phyloP scores from a whole-genome alignment of 768 basidiomycete genomes.

The Lactarius vividus region DNA sequence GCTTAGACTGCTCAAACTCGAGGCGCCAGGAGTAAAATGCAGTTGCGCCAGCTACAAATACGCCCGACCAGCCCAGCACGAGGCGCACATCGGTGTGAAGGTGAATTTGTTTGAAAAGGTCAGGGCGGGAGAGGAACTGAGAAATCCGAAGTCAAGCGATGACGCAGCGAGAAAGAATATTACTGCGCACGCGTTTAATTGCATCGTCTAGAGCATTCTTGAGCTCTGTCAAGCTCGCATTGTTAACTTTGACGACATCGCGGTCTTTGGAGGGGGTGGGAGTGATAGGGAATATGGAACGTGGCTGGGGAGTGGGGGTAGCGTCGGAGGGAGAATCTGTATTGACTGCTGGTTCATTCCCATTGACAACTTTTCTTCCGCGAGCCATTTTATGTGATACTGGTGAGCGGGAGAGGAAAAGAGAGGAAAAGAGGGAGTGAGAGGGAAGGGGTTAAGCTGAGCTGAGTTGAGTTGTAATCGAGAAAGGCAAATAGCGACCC shows the following conservation, averaged over 20 bases:
- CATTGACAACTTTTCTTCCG: slow-evolving; percentile 27
- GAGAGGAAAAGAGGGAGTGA: slow-evolving; percentile 5
- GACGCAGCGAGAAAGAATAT: background rate
- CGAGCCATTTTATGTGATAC: slow-evolving; percentile 21
- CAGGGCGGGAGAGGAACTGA: slow-evolving; percentile 79
- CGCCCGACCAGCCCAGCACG: slow-evolving; percentile 81
- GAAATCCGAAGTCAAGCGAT: background rate
- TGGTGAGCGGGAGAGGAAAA: background rate
- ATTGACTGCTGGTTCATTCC: slow-evolving; percentile 1
- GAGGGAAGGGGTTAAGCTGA: background rate
- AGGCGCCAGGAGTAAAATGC: slow-evolving; percentile 83
- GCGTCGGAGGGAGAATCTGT: slow-evolving; percentile 20
- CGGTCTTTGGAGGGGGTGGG: slow-evolving; percentile 30
- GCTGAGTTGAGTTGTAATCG: background rate
- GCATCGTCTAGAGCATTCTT: slow-evolving; percentile 75
- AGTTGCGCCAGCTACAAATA: slow-evolving; percentile 77
- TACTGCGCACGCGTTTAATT: slow-evolving; percentile 65
- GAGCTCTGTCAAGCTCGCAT: slow-evolving; percentile 48
- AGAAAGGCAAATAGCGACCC: background rate
- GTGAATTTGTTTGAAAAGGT: slow-evolving; percentile 83
- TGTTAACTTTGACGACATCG: slow-evolving; percentile 50
- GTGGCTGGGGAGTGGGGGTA: slow-evolving; percentile 12
- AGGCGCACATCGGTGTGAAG: slow-evolving; percentile 88
- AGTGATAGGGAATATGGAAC: slow-evolving; percentile 27
- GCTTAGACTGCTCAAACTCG: slow-evolving; percentile 88